Evolutionary conservation across 129 eudicot species (phyloP), one percentile per base, ranked within the genome.

Genomic region (Lonicera japonica): DNA sequence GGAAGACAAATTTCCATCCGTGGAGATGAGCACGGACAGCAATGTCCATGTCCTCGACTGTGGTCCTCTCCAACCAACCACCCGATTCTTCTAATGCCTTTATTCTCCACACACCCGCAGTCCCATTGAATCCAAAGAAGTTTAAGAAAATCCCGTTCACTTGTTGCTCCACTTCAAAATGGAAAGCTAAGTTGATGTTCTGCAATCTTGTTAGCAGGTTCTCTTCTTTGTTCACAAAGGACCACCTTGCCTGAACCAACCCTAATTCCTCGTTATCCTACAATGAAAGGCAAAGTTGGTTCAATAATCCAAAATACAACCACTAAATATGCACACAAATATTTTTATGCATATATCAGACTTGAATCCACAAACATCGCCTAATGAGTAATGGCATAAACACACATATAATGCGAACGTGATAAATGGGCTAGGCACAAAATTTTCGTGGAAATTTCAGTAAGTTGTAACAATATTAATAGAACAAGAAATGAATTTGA

Each of bases 1-100:
- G 94, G 67, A 81, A 90, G 64, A 83, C 69, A 71, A 90, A 86
- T 65, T 90, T 90, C 97, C 97, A 90, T 12, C 97, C 97, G 56
- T 90, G 82, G 73, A 90, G 92, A 79, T 90, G 97, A 61, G 97
- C 97, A 0, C 95, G 78, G 60, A 90, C 97, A 56, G 97, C 97
- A 77, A 90, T 90, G 70, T 90, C 97, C 97, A 90, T 90, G 54
- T 90, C 97, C 81, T 90, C 97, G 9, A 89, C 97, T 4, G 97
- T 90, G 36, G 97, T 90, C 66, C 97, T 72, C 80, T 90, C 97
- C 71, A 90, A 71, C 97, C 97, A 90, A 13, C 97, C 97, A 61
- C 97, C 97, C 0, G 95, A 90, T 7, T 83, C 97, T 58, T 90
- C 97, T 51, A 90, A 76, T 1, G 97, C 95, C 72, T 86, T 90